Base-by-base conservation (phyloP, 768 basidiomycete genomes). In the Cystobasidium ongulense region DNA sequence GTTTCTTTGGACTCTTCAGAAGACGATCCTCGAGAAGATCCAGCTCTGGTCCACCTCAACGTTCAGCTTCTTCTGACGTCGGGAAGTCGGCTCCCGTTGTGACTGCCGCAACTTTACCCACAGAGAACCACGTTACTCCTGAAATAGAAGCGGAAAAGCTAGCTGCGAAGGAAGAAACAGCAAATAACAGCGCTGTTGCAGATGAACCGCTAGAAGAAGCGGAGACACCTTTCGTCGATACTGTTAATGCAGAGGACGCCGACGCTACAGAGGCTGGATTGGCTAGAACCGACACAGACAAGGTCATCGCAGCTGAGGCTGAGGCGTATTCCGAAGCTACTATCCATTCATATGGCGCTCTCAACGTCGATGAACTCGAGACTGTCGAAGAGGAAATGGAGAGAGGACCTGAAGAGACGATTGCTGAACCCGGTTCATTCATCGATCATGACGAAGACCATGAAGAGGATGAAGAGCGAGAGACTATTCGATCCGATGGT, bases 1-100 rank as follows among this genome's bases (percentile, higher is more conserved):
- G 57, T 23, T 59, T 59, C 57, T 35, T 59, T 27, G 57, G 57
- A 5, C 57, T 59, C 2, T 59, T 59, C 57, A 59, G 57, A 59
- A 27, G 57, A 59, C 57, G 57, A 4, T 59, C 57, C 13, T 59
- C 57, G 2, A 59, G 57, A 59, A 59, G 33, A 59, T 59, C 57
- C 13, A 59, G 57, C 57, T 50, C 46, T 21, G 33, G 57, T 27
- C 29, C 25, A 4, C 25, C 33, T 29, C 25, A 59, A 27, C 25
- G 57, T 15, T 29, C 57, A 29, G 21, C 23, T 3, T 59, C 57
- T 15, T 59, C 57, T 15, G 57, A 59, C 5, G 23, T 27, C 13
- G 23, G 57, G 23, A 59, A 59, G 33, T 27, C 57, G 13, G 29
- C 33, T 27, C 27, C 57, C 29, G 33, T 31, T 13, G 25, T 23